These are phyloP conservation scores for Calonectria honghensis DNA, from an alignment of 2,329 filamentous ascomycete genomes.

Conservation along the genomic window DNA sequence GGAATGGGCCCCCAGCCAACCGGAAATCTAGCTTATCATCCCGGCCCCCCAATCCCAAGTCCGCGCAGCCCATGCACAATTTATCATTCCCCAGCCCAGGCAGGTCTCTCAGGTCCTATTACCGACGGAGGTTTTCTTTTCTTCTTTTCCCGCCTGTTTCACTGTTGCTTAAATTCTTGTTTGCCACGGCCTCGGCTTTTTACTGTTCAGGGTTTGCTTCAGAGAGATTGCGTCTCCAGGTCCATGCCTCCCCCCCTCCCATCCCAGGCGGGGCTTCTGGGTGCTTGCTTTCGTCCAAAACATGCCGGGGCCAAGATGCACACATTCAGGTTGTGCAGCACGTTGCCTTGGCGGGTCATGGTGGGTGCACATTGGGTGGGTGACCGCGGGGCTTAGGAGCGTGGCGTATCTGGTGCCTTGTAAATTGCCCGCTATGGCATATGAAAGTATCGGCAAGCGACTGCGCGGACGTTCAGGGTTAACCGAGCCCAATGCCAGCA, in stretches of 20 bases:
- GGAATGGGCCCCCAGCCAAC: constrained; percentile 38
- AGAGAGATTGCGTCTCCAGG: constrained; percentile 19
- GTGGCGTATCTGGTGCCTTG: constrained; percentile 38
- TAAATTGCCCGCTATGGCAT: constrained; percentile 37
- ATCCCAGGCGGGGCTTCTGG: constrained; percentile 3
- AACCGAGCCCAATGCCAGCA: constrained; percentile 16
- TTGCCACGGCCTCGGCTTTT: not conserved
- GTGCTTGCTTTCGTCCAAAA: constrained; percentile 3
- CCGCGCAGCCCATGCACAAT: constrained; percentile 27
- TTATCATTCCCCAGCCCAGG: constrained; percentile 16
- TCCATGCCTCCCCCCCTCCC: constrained; percentile 9
- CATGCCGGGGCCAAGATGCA: constrained; percentile 6
- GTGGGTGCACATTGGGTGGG: constrained; percentile 29
- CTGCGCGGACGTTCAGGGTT: constrained; percentile 24
- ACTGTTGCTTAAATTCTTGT: not conserved
- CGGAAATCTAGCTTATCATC: constrained; percentile 34
- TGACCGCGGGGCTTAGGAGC: constrained; percentile 8
- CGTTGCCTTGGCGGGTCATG: constrained; percentile 12
- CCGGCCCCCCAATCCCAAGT: constrained; percentile 30
- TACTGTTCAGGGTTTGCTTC: constrained; percentile 17
- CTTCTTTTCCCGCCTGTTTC: not conserved
- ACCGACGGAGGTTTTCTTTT: constrained; percentile 6
- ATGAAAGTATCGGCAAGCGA: constrained; percentile 25
- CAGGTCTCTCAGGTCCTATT: constrained; percentile 16
- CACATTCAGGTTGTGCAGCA: not conserved